phyloP scores from a whole-genome alignment of 2,329 filamentous ascomycete species.

The Cercospora berteroae region DNA sequence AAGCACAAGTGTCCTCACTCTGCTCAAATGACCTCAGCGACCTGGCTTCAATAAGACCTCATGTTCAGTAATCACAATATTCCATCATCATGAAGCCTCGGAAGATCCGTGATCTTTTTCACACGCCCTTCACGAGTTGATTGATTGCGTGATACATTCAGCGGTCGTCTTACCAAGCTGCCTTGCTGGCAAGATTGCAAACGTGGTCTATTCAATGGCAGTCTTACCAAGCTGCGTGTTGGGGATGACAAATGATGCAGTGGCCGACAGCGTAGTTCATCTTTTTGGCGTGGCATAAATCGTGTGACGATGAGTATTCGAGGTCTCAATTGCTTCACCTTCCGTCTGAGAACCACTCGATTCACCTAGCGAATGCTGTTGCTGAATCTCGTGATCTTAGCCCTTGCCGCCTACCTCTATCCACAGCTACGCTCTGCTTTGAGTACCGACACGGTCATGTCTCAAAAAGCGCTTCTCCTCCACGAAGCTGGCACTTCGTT shows the following conservation, averaged over 20 bases:
- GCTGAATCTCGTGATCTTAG: neutral
- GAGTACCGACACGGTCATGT: neutral
- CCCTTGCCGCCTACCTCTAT: neutral
- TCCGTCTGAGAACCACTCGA: neutral
- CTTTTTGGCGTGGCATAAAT: too few species aligned
- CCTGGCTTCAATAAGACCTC: neutral
- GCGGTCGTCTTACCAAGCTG: neutral
- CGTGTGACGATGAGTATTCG: neutral
- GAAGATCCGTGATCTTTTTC: neutral
- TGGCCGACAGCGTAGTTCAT: neutral
- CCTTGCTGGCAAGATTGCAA: neutral
- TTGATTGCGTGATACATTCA: neutral
- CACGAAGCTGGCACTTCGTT: neutral
- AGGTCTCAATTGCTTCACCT: neutral
- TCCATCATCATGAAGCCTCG: neutral
- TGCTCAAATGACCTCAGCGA: too few species aligned
- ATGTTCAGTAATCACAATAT: neutral
- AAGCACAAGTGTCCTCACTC: neutral
- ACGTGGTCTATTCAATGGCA: neutral
- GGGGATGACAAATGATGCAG: neutral
- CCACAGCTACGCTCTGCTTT: neutral
- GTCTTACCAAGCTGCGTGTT: neutral
- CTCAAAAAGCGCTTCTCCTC: neutral
- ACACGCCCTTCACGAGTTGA: neutral
- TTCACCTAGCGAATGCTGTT: neutral